Base-by-base conservation (phyloP, 1,284 basidiomycete genomes). In the Cutaneotrichosporon cyanovorans region DNA sequence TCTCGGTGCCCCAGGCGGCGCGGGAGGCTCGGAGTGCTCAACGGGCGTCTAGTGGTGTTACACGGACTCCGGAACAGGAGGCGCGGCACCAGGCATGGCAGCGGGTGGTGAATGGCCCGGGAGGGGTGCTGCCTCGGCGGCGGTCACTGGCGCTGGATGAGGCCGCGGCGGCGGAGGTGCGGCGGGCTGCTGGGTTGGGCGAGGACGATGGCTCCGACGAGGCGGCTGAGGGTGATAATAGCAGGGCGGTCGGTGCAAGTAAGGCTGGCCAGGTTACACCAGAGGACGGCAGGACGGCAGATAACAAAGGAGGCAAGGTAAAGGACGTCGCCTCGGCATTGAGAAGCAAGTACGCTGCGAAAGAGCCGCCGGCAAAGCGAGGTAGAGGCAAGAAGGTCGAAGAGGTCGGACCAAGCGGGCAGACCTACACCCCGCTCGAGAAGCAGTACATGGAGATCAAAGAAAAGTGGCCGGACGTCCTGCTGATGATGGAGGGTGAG, bases 381-480 rank as follows among this genome's bases (percentile, higher is more conserved):
- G 43, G 43, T 1, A 36, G 40, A 4, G 58, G 51, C 37, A 73
- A 71, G 58, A 73, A 73, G 48, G 62, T 62, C 14, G 76, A 76
- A 45, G 77, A 78, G 42, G 55, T 86, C 14, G 88, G 87, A 0
- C 85, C 87, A 0, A 81, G 82, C 54, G 89, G 88, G 0, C 62
- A 82, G 66, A 60, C 82, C 2, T 93, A 86, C 65, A 91, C 89
- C 2, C 84, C 85, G 0, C 63, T 91, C 30, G 89, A 93, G 70
- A 76, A 82, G 49, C 89, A 91, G 77, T 80, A 84, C 22, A 71
- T 82, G 53, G 74, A 80, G 48, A 73, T 91, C 37, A 89, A 89
- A 69, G 74, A 75, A 42, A 78, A 82, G 28, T 77, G 91, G 64
- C 78, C 80, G 1, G 87, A 82, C 32, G 82, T 84, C 4, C 62